phyloP scores from a whole-genome alignment of 306 rosid genomes.

The Acacia melanoxylon region DNA sequence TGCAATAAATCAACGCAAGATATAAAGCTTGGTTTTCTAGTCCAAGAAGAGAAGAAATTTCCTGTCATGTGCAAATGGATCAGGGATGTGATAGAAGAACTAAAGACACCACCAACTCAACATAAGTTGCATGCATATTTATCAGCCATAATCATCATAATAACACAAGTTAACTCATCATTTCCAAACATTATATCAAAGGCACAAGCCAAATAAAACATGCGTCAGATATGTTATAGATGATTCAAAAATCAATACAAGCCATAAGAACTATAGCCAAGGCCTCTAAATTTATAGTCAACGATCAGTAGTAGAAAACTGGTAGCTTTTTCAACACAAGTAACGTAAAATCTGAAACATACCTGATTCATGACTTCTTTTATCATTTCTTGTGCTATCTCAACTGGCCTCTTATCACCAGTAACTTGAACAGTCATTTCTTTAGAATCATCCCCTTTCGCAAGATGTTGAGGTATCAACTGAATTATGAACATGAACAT shows the following conservation, averaged over 20 bases:
- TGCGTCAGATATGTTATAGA: neutral
- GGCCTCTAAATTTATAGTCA: neutral
- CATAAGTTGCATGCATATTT: neutral
- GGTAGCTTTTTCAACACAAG: constrained; percentile 12
- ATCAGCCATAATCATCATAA: constrained; percentile 1
- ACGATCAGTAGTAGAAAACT: constrained; percentile 8
- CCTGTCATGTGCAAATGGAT: constrained; percentile 9
- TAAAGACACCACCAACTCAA: neutral
- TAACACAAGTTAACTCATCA: neutral
- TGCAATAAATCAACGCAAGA: constrained; percentile 10
- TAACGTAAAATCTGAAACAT: constrained; percentile 28
- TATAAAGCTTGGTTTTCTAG: constrained; percentile 15
- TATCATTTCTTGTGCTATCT: constrained; percentile 80
- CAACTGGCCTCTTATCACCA: constrained; percentile 91
- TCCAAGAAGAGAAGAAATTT: constrained; percentile 2
- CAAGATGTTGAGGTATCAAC: constrained; percentile 97
- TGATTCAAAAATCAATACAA: neutral
- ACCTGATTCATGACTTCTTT: constrained; percentile 98
- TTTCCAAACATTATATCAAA: neutral
- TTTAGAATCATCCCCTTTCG: constrained; percentile 89
- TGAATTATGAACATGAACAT: constrained; percentile 27
- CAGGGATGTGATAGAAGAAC: neutral
- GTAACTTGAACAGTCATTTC: constrained; percentile 91
- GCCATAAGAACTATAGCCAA: neutral
- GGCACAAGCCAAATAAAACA: neutral